Base-by-base conservation (phyloP, 768 basidiomycete genomes). In the Tephrocybe sp. region DNA sequence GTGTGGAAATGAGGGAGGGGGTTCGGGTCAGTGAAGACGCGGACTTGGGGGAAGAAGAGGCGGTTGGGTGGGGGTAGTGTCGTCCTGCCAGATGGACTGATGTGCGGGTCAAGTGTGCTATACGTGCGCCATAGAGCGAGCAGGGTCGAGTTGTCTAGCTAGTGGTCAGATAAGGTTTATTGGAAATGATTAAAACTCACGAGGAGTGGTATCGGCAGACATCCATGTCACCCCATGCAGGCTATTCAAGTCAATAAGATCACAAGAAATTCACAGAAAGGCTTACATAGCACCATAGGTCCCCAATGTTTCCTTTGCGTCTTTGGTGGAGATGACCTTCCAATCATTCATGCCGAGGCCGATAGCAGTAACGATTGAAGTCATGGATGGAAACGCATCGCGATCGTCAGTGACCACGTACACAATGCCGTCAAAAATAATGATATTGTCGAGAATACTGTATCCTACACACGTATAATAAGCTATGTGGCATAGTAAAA, bases 391-490 rank as follows among this genome's bases (percentile, higher is more conserved):
- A 44, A 92, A 77, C n/a, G 72, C 68, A 1, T 74, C 65, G 4
- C 76, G 75, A 53, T 84, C 73, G 63, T 93, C 85, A 3, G 85
- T 80, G 30, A 95, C 84, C 52, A 95, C 66, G 65, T 83, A 90
- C 54, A 91, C 77, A 2, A 83, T 82, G 9, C 84, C 84, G 57
- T 88, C 84, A 59, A 79, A 73, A n/a, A 88, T 68, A 60, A 87
- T 81, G n/a, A 91, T 76, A 54, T 90, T 87, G 60, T 94, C 90
- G 50, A 95, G 72, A 38, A 93, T 80, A 0, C 89, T 92, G 69
- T 85, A 90, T 3, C 93, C 93, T 94, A 39, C 12, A 45, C n/a
- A 11, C 25, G 37, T 23, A 48, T 1, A 14, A 37, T 45, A 30
- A 54, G 40, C 24, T 43, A 45, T 25, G 23, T 11, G 18, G 18